Percentiles rank a stretch among this genome's conserved stretches.
Evolutionary conservation across 1,284 basidiomycete genomes (phyloP).

Genomic region (Ganoderma boninense): DNA sequence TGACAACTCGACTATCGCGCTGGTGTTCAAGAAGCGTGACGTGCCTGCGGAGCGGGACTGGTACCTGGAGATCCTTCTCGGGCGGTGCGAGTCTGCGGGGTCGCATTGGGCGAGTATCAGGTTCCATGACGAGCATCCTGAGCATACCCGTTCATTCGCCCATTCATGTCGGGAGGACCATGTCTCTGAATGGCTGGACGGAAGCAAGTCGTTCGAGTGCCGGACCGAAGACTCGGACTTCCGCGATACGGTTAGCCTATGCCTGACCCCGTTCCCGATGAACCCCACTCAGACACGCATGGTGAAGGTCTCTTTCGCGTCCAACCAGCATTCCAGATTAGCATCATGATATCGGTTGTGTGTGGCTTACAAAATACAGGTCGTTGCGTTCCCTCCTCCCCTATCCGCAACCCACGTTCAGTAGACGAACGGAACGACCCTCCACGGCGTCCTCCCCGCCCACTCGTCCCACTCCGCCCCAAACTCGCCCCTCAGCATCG

Average conservation of each 20-base stretch:
- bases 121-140: not conserved
- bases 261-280: constrained; percentile 1
- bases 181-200: not conserved
- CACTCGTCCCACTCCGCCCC: constrained; percentile 33
- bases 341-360: not conserved
- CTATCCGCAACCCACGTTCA: not conserved
- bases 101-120: not conserved
- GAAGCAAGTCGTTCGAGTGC: not conserved
- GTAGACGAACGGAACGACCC: constrained; percentile 25
- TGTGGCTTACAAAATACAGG: not conserved
- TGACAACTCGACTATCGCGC: not conserved
- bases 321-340: not conserved
- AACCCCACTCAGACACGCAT: constrained; percentile 4
- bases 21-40: not conserved
- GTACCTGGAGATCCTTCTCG: constrained; percentile 1
- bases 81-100: not conserved
- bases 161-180: constrained; percentile 4
- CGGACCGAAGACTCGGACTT: not conserved
- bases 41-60: not conserved
- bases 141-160: not conserved
- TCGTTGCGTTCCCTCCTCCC: not conserved
- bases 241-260: not conserved
- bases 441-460: constrained; percentile 29
- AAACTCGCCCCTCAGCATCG: constrained; percentile 27
- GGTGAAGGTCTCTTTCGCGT: not conserved